Percentiles rank a stretch among this genome's conserved stretches.
Evolutionary conservation across 208 protist genomes (phyloP).

Genomic region (Angomonas deanei): DNA sequence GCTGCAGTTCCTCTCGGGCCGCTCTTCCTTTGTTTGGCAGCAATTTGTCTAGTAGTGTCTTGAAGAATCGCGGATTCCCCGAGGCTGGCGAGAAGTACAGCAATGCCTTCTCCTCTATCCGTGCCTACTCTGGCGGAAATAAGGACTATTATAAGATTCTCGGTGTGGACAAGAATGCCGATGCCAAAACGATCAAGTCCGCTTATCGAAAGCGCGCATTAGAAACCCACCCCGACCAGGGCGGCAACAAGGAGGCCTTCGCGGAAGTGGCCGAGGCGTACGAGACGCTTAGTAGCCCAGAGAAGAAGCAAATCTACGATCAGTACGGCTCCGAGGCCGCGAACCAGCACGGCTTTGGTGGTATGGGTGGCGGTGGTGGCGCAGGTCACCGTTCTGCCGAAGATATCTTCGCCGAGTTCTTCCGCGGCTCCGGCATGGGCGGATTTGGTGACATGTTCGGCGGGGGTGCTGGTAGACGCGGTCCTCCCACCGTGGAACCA

Average conservation of each 20-base stretch:
- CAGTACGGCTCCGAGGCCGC: slow-evolving; percentile 89
- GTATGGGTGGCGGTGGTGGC: slow-evolving; percentile 43
- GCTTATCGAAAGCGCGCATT: slow-evolving; percentile 89
- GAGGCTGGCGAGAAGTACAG: neutral
- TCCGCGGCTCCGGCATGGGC: slow-evolving; percentile 59
- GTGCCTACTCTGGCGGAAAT: slow-evolving; percentile 36
- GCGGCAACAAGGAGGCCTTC: slow-evolving; percentile 91
- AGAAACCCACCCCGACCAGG: slow-evolving; percentile 89
- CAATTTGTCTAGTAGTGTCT: too few species aligned
- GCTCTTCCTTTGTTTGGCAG: too few species aligned
- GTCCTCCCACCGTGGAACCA: slow-evolving; percentile 57
- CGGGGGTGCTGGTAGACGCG: slow-evolving; percentile 21
- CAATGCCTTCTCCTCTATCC: slow-evolving; percentile 1
- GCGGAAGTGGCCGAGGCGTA: slow-evolving; percentile 93
- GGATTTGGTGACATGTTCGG: slow-evolving; percentile 80
- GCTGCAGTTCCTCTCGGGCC: too few species aligned
- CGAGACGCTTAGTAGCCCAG: slow-evolving; percentile 93
- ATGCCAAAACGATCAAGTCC: slow-evolving; percentile 81
- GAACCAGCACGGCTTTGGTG: slow-evolving; percentile 55
- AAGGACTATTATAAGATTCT: slow-evolving; percentile 91
- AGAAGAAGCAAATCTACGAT: slow-evolving; percentile 97
- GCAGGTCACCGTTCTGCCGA: slow-evolving; percentile 63
- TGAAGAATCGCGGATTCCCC: neutral
- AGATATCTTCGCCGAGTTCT: slow-evolving; percentile 92
- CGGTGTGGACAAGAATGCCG: slow-evolving; percentile 53